Base-by-base conservation (phyloP, 2,329 filamentous ascomycete species). In the Aspergillus fumigatus region DNA sequence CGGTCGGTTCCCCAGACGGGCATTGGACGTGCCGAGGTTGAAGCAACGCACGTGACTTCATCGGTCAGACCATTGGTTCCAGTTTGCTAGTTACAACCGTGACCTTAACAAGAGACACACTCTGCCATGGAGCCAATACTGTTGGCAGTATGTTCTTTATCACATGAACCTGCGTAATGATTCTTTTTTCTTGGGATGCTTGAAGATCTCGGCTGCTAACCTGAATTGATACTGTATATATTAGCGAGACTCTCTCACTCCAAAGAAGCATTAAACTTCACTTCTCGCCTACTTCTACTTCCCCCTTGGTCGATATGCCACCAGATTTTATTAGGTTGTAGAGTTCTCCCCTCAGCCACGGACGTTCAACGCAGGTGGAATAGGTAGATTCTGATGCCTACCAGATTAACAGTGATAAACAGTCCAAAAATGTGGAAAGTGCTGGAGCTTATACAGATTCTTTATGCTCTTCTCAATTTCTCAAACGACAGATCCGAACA, bases 1-100 rank as follows among this genome's bases (percentile, higher is more conserved):
- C 58, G 60, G 58, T 62, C 52, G 53, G 54, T 59, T 60, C 61
- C 61, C 61, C 59, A 60, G 59, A 63, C 43, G 51, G 59, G 41
- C 41, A 25, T 35, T 50, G 29, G 32, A 51, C 21, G 57, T 55
- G 59, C 62, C 62, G 62, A 64, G 62, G 61, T 62, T 55, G 48
- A 54, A 29, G 3, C 0, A 1, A 2, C 11, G 3, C 59, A 62
- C 59, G 61, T 63, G 61, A 63, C 52, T 38, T 10, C 23, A 38
- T 11, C 17, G 11, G 11, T 48, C 27, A 14, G 11, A 32, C 11
- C 29, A 5, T 5, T 14, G 1, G 11, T 14, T 32, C 32, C 29
- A n/a, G 47, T 27, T 27, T 11, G 19, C 21, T n/a, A 27, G 17
- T 27, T 48, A 8, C 23, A 2, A 26, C 47, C 17, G 23, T 17